These are phyloP conservation scores for Naumovozyma dairenensis DNA, from an alignment of 805 yeast species.

Conservation along the genomic window DNA sequence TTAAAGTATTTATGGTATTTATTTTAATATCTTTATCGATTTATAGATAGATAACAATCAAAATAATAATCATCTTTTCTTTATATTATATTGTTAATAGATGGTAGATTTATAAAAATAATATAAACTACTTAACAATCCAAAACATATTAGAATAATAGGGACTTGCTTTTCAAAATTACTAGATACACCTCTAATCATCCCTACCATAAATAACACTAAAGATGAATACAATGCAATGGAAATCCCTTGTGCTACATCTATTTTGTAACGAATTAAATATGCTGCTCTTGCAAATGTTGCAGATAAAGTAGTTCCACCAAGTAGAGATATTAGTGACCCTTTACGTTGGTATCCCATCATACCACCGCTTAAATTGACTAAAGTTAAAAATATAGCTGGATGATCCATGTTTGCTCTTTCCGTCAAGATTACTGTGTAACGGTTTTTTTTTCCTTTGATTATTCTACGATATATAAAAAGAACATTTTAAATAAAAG, in stretches of 20 bases:
- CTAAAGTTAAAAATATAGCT: constrained; percentile 58
- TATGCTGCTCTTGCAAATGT: constrained; percentile 66
- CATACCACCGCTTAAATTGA: constrained; percentile 59
- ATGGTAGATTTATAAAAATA: constrained; percentile 68
- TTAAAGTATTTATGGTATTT: background rate
- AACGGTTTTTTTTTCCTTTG: too few species aligned
- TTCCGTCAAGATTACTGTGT: too few species aligned
- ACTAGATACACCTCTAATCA: constrained; percentile 56
- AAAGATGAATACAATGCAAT: constrained; percentile 66
- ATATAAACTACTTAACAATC: constrained; percentile 53
- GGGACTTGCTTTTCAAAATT: constrained; percentile 69
- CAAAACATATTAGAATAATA: constrained; percentile 49
- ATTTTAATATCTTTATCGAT: background rate
- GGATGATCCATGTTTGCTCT: constrained; percentile 64
- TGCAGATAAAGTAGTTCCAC: constrained; percentile 56
- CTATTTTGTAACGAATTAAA: constrained; percentile 55
- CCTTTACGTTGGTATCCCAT: constrained; percentile 61
- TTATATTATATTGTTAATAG: constrained; percentile 48
- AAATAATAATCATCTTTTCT: background rate
- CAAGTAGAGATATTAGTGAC: constrained; percentile 70
- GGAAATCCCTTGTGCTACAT: constrained; percentile 74
- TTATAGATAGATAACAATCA: background rate
- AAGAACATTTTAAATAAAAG: too few species aligned
- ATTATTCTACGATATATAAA: too few species aligned
- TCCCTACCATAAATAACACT: constrained; percentile 57